Base-by-base conservation (phyloP, 306 rosid species). In the Delonix regia region DNA sequence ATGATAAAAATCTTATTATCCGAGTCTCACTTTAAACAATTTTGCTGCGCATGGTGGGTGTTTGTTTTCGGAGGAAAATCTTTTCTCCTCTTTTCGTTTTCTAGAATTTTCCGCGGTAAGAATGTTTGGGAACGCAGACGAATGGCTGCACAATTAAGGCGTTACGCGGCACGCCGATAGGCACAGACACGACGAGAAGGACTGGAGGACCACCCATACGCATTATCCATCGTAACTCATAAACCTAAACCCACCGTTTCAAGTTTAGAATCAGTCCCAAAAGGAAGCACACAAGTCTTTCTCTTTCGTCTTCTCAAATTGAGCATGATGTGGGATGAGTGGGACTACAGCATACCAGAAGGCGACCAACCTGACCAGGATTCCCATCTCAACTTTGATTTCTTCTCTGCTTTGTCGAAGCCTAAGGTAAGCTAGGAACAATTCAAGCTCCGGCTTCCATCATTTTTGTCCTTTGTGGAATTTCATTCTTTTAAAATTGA, bases 351-450 rank as follows among this genome's bases (percentile, higher is more conserved):
- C 11, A 41, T 56, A 57, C 80, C 83, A 11, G 69, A 81, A 55
- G 33, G 82, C 77, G 80, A 88, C 7, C 86, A 78, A 24, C 64
- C 85, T 65, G 87, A 89, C 66, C 89, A 82, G 18, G 83, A 86
- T 71, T 89, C 92, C 24, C 56, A 81, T 76, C 74, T 82, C 61
- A 86, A 90, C 30, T 90, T 88, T 80, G 95, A 91, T 77, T 77
- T 93, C 83, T 73, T 89, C 82, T 76, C 99, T 13, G 47, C 90
- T 7, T 70, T 90, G 16, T 71, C 91, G 45, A 91, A 77, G 42
- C 93, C 96, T 78, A 96, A 91, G 99, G 98, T 90, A 33, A 45
- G 2, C n/a, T 13, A 12, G 27, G 62, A 76, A 7, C 24, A n/a
- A 24, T 68, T 68, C 22, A 34, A 45, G 56, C 52, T 30, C 41